phyloP scores from a whole-genome alignment of 2,329 filamentous ascomycete species.

The Penicillium sumatraense region DNA sequence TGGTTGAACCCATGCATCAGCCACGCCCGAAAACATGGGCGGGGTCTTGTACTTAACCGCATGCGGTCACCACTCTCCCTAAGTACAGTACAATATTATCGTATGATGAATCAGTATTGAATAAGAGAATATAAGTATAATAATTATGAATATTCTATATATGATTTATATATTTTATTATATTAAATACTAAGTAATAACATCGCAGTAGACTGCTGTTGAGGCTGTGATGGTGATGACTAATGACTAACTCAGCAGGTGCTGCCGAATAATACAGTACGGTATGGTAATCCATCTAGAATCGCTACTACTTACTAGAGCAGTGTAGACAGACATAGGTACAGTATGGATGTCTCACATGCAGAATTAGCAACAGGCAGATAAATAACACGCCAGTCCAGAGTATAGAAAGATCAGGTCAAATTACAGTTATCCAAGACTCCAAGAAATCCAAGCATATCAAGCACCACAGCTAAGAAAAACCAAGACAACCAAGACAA shows the following conservation, averaged over 20 bases:
- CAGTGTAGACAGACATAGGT: too few relatives aligned
- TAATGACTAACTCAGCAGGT: not conserved
- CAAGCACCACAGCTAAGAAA: not conserved
- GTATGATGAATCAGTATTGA: not conserved
- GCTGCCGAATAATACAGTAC: not conserved
- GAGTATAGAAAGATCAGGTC: too few relatives aligned
- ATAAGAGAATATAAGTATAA: not conserved
- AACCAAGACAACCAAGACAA: not conserved
- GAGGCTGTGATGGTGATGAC: not conserved
- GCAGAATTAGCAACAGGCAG: too few relatives aligned
- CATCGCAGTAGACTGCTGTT: too few relatives aligned
- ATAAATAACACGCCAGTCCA: too few relatives aligned
- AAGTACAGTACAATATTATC: not conserved
- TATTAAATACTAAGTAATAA: too few relatives aligned
- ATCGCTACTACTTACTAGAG: too few relatives aligned
- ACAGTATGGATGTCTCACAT: not conserved
- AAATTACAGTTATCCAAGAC: not conserved
- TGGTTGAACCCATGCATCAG: conserved; percentile 14
- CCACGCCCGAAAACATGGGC: conserved; percentile 22
- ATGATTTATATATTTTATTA: not conserved
- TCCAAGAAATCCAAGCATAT: not conserved
- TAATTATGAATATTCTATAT: not conserved
- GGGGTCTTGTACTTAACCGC: conserved; percentile 14
- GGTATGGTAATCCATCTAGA: not conserved
- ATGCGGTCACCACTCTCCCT: too few relatives aligned